Percentiles rank a stretch among this genome's conserved stretches.
phyloP scores from a whole-genome alignment of 495 filamentous ascomycete genomes.

The Xylaria nigripes region DNA sequence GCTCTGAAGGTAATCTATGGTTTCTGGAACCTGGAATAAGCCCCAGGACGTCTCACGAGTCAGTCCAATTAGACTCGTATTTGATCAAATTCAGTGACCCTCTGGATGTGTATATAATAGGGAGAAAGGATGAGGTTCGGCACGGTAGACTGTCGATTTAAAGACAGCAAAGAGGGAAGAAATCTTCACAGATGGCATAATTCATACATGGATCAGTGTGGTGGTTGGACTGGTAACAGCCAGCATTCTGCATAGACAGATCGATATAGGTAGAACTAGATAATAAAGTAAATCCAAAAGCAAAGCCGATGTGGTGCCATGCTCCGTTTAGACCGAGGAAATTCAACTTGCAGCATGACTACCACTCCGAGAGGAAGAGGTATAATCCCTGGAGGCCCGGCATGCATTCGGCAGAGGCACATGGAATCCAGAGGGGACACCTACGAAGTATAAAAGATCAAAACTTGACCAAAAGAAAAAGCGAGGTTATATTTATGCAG shows the following conservation, averaged over 20 bases:
- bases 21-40: conserved; percentile 29
- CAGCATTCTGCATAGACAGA: neutral
- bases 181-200: neutral
- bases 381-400: no score
- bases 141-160: neutral
- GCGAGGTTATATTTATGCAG: no score
- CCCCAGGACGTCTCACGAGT: neutral
- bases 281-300: neutral
- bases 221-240: neutral
- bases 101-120: no score
- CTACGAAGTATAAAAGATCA: no score
- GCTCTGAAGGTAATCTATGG: conserved; percentile 33
- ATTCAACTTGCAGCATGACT: no score
- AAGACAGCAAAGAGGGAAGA: neutral
- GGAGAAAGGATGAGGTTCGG: neutral
- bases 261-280: neutral
- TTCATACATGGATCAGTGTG: neutral
- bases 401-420: no score
- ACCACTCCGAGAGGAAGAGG: no score
- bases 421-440: no score
- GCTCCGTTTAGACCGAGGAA: no score
- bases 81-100: neutral
- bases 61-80: no score
- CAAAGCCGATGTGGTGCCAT: no score
- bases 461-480: no score